Base-by-base conservation (phyloP, 2,329 filamentous ascomycete genomes). In the Elsinoe fawcettii region DNA sequence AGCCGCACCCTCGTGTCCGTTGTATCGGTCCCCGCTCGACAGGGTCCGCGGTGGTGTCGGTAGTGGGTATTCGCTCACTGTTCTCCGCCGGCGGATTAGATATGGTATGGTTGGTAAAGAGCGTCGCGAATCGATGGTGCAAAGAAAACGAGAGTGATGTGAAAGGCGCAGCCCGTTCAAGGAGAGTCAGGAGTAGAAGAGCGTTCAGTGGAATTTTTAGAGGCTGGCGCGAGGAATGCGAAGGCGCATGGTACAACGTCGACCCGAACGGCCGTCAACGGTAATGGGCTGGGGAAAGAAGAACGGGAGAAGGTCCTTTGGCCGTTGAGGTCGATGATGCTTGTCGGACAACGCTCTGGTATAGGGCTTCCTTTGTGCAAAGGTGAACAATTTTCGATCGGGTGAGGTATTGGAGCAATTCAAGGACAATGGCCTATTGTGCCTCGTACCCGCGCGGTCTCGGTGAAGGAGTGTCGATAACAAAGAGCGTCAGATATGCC, bases 401-500 rank as follows among this genome's bases (percentile, higher is more conserved):
- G 30, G 30, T 6, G 30, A 12, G 30, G 34, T 37, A 4, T 12
- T 4, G 34, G 14, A 7, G 34, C 34, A 37, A 14, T 37, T 37
- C 34, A 14, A 37, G 9, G 34, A n/a, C 34, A 37, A n/a, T 12
- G 3, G 23, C 16, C 46, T 32, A 34, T 51, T 51, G 46, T 51
- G 25, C 9, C 8, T 22, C 14, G n/a, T 49, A 30, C 27, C 44
- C 44, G 27, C 23, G 44, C 44, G 23, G 44, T 18, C 22, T 49
- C 25, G 18, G 14, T 34, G 49, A 39, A 36, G 49, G 49, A 53
- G 34, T 12, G 49, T 53, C 49, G 49, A 53, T 53, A 53, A 53
- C 49, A 53, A 53, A 53, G 49, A 53, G 49, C 49, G 49, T 53
- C 49, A 53, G 49, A 53, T 5, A 23, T 30, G 49, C n/a, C 49